Conservation (phyloP, 148 eudicot genomes). For the Cornus suecica region DNA sequence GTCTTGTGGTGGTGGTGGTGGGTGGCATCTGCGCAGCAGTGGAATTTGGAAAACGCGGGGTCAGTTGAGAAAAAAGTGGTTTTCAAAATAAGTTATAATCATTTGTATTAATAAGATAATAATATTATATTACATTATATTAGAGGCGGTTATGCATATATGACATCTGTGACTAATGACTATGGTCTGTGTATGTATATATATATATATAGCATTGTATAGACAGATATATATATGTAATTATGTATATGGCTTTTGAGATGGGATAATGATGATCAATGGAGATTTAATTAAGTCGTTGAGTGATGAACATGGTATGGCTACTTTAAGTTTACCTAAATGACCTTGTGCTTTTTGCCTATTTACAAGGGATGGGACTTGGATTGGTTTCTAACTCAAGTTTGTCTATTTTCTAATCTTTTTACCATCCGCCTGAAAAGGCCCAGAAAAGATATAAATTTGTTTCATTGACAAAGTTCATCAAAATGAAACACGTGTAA, state of each 20-base stretch:
- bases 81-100: not conserved
- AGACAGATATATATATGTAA: no score
- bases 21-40: slow-evolving; percentile 2
- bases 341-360: not conserved
- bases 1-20: not conserved
- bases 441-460: no score
- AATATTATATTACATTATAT: no score
- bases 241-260: not conserved
- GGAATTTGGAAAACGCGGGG: slow-evolving; percentile 20
- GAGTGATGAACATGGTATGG: not conserved
- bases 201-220: not conserved
- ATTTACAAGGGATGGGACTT: not conserved
- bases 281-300: no score
- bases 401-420: not conserved
- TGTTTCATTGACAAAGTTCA: no score
- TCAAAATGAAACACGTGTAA: no score
- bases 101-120: no score
- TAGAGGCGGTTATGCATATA: no score
- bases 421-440: no score
- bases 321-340: no score
- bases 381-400: not conserved
- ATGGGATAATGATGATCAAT: no score
- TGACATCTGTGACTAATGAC: no score
- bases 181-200: not conserved
- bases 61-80: slow-evolving; percentile 26